Conservation (phyloP, 768 basidiomycete genomes). For the Arthromyces matolae region DNA sequence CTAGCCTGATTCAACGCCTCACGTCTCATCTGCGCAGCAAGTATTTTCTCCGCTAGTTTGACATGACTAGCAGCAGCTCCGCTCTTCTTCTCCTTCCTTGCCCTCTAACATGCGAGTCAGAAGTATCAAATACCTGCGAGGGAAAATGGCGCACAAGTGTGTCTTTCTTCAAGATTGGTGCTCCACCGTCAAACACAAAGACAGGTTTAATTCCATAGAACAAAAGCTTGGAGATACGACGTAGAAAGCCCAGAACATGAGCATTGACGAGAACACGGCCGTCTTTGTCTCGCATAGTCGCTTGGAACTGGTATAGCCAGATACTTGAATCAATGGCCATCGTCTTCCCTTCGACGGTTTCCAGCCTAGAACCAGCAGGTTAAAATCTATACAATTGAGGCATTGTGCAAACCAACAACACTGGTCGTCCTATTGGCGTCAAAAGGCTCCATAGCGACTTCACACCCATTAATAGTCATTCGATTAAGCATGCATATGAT, state of each 20-base stretch:
- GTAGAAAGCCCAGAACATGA: constrained; percentile 86
- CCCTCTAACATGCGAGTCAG: constrained; percentile 46
- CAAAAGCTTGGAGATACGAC: constrained; percentile 89
- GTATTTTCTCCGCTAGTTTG: constrained; percentile 84
- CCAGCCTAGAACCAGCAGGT: constrained; percentile 54
- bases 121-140: not conserved
- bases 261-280: constrained; percentile 88
- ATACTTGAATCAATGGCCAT: constrained; percentile 99
- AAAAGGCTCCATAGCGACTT: constrained; percentile 94
- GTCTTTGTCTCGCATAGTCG: constrained; percentile 97
- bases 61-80: constrained; percentile 85
- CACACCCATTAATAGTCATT: constrained; percentile 72
- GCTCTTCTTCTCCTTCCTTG: constrained; percentile 85
- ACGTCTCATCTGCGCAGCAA: constrained; percentile 90
- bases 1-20: constrained; percentile 63
- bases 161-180: constrained; percentile 81
- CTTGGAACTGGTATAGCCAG: constrained; percentile 99
- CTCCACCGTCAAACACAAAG: constrained; percentile 98
- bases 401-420: constrained; percentile 52
- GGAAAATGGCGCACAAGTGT: constrained; percentile 65
- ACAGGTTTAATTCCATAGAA: constrained; percentile 99
- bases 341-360: constrained; percentile 91
- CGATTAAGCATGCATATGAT: too few species aligned
- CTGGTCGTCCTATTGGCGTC: constrained; percentile 89
- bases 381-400: constrained; percentile 1